Percentiles rank a stretch among this genome's conserved stretches.
Conservation (phyloP, 305 asterid species). For the Ilex paraguariensis region DNA sequence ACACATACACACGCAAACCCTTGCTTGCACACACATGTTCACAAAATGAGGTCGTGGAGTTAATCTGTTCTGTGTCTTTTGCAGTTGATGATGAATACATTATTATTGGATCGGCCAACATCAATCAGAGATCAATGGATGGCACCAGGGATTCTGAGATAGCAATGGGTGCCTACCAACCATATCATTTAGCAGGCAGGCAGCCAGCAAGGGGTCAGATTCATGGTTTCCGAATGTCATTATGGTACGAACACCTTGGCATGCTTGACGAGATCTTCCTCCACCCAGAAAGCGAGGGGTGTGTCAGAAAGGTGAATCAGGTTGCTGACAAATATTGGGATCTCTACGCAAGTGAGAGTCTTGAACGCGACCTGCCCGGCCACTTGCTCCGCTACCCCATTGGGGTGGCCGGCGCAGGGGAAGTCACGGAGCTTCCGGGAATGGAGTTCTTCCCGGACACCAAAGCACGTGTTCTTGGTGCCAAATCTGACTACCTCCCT, state of each 20-base stretch:
- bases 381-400: constrained; percentile 89
- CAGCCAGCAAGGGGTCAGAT: constrained; percentile 79
- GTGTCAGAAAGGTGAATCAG: constrained; percentile 53
- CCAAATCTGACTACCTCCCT: constrained; percentile 74
- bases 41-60: not conserved
- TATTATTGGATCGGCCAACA: constrained; percentile 89
- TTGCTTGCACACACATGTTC: too few relatives aligned
- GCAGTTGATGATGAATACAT: constrained; percentile 94
- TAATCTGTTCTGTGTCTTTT: constrained; percentile 12
- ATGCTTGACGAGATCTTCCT: constrained; percentile 69
- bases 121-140: constrained; percentile 94
- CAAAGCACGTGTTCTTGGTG: constrained; percentile 69
- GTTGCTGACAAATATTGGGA: constrained; percentile 79
- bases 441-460: constrained; percentile 87
- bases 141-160: constrained; percentile 91
- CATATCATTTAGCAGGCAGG: constrained; percentile 53
- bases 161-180: constrained; percentile 93
- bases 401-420: constrained; percentile 62
- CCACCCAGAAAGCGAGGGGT: constrained; percentile 64
- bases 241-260: constrained; percentile 93
- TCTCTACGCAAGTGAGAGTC: constrained; percentile 52
- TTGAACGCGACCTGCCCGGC: constrained; percentile 74
- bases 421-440: constrained; percentile 71
- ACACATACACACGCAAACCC: too few relatives aligned
- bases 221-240: constrained; percentile 86